Evolutionary conservation across 352 stramenopile genomes (phyloP).

Genomic region (Phytophthora fragariaefolia): DNA sequence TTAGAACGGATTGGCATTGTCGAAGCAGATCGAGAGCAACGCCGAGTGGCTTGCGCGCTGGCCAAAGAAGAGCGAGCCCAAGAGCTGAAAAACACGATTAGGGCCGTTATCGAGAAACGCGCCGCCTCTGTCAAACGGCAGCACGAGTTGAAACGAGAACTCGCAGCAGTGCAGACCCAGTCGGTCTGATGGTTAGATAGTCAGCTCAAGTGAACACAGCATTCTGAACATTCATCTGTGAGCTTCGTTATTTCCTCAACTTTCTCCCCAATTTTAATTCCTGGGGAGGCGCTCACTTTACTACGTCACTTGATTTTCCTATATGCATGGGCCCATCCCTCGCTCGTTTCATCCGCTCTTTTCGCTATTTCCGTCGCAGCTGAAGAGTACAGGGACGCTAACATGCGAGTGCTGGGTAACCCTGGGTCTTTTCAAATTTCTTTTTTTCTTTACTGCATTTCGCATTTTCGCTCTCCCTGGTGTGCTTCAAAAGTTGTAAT

Average conservation of each 20-base stretch:
- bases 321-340: conserved; percentile 40
- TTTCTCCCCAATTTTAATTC: conserved; percentile 45
- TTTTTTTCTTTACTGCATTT: conserved; percentile 48
- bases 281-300: conserved; percentile 48
- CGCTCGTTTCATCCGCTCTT: conserved; percentile 8
- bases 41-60: conserved; percentile 28
- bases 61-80: conserved; percentile 47
- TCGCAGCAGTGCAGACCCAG: conserved; percentile 28
- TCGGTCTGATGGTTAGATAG: conserved; percentile 18
- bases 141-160: conserved; percentile 37
- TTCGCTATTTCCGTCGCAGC: conserved; percentile 11
- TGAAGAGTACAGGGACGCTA: conserved; percentile 26
- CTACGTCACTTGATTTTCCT: conserved; percentile 49
- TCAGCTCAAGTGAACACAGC: neutral
- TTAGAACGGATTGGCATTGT: conserved; percentile 36
- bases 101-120: conserved; percentile 46
- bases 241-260: conserved; percentile 52
- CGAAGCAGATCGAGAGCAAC: conserved; percentile 39
- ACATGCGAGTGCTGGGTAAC: conserved; percentile 23
- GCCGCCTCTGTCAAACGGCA: conserved; percentile 41
- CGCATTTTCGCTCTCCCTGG: conserved; percentile 36
- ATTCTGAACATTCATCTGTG: conserved; percentile 45
- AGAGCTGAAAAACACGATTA: conserved; percentile 40
- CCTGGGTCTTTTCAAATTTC: conserved; percentile 39
- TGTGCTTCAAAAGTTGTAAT: conserved; percentile 55